Evolutionary conservation across 768 basidiomycete genomes (phyloP).

Genomic region (Lactifluus piperatus): DNA sequence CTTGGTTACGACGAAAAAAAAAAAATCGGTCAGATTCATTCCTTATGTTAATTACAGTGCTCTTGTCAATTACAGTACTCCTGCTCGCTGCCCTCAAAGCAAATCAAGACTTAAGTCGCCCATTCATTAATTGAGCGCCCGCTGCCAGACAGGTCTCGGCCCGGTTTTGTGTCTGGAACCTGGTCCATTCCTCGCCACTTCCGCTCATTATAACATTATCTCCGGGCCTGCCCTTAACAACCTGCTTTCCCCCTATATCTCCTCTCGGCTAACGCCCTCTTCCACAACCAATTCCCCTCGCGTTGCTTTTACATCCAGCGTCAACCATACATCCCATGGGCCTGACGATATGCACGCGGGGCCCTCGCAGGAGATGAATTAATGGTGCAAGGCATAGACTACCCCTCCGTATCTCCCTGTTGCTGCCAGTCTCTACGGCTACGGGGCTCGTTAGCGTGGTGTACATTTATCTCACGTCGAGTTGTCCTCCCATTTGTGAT

Average conservation of each 20-base stretch:
- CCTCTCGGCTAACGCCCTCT: background rate
- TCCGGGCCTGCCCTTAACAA: conserved; percentile 14
- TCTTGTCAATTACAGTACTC: background rate
- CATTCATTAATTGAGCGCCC: background rate
- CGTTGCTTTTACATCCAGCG: conserved; percentile 8
- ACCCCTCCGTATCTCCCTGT: conserved; percentile 22
- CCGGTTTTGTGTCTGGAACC: background rate
- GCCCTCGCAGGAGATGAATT: conserved; percentile 22
- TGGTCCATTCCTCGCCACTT: background rate
- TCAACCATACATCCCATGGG: conserved; percentile 11
- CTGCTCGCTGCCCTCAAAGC: no score
- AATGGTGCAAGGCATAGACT: conserved; percentile 23
- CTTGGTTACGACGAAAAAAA: no score
- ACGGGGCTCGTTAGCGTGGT: conserved; percentile 22
- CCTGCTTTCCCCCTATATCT: conserved; percentile 5
- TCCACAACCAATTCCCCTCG: conserved; percentile 13
- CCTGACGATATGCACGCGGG: conserved; percentile 12
- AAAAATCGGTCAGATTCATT: no score
- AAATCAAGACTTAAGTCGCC: no score
- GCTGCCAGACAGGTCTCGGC: conserved; percentile 7
- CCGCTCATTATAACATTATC: background rate
- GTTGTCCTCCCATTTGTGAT: background rate
- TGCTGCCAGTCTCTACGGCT: conserved; percentile 14
- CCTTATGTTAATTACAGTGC: background rate
- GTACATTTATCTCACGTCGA: conserved; percentile 11